A percentile compares a stretch with the other conserved stretches of the same genome.
These are phyloP conservation scores for Penicillium daleae DNA, from an alignment of 495 filamentous ascomycete genomes.

Conservation along the genomic window DNA sequence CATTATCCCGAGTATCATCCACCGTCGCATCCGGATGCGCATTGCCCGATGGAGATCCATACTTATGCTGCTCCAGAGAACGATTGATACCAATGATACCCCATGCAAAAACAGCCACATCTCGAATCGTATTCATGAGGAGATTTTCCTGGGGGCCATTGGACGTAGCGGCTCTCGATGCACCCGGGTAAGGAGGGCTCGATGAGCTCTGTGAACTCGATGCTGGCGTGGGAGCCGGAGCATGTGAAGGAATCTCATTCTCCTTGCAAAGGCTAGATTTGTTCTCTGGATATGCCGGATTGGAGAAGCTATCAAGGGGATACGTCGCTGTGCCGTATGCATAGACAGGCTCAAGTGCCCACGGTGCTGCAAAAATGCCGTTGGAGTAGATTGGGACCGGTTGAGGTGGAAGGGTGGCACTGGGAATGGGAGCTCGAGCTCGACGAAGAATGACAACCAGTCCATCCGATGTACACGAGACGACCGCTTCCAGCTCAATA, in stretches of 20 bases:
- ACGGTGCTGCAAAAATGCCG: conserved; percentile 78
- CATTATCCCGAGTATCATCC: conserved; percentile 8
- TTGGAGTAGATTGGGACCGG: conserved; percentile 50
- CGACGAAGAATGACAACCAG: conserved; percentile 81
- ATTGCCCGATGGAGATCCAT: conserved; percentile 63
- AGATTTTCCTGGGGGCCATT: conserved; percentile 57
- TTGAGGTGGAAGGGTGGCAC: conserved; percentile 43
- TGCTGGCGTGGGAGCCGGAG: conserved; percentile 5
- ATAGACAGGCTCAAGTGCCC: conserved; percentile 66
- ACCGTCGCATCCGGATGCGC: conserved; percentile 47
- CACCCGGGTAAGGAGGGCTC: conserved; percentile 5
- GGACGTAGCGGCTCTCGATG: conserved; percentile 13
- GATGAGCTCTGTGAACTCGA: conserved; percentile 6
- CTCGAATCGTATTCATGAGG: conserved; percentile 80
- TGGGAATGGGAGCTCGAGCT: conserved; percentile 71
- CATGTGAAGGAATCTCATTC: conserved; percentile 6
- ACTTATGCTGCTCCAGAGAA: conserved; percentile 64
- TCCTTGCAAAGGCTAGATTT: conserved; percentile 20
- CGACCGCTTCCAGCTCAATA: conserved; percentile 81
- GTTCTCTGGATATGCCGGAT: conserved; percentile 11
- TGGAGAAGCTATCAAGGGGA: conserved; percentile 4
- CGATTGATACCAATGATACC: conserved; percentile 78
- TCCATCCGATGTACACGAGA: conserved; percentile 89
- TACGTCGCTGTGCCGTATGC: conserved; percentile 29
- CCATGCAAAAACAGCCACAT: conserved; percentile 62